These are phyloP conservation scores for Chrysopogon serrulatus DNA, from an alignment of 176 grass and related monocot species.

Conservation along the genomic window DNA sequence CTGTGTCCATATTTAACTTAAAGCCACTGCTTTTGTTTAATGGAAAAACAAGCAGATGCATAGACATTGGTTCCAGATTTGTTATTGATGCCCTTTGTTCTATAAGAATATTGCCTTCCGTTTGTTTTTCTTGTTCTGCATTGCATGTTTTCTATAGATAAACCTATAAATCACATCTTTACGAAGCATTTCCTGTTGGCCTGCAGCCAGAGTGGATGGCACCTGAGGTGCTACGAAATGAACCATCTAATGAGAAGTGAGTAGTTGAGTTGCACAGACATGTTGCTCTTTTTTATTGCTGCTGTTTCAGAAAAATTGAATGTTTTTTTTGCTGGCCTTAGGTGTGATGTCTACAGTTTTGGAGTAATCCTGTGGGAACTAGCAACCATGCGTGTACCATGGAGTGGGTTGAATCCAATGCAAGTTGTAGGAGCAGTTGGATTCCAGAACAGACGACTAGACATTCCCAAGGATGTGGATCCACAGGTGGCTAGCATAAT, in stretches of 20 bases:
- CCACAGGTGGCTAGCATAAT: slow-evolving; percentile 81
- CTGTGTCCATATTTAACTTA: not conserved
- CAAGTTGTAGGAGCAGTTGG: slow-evolving; percentile 98
- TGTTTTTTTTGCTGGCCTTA: slow-evolving; percentile 38
- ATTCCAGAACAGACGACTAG: slow-evolving; percentile 92
- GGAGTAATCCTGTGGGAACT: slow-evolving; percentile 98
- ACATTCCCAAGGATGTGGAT: slow-evolving; percentile 75
- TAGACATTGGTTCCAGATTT: not conserved
- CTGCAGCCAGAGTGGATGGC: slow-evolving; percentile 99
- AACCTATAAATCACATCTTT: not conserved
- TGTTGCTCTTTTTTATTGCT: not conserved
- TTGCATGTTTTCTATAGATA: not conserved
- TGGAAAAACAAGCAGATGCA: not conserved
- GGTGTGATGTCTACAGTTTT: slow-evolving; percentile 97
- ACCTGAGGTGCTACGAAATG: slow-evolving; percentile 92
- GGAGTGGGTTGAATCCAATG: slow-evolving; percentile 96
- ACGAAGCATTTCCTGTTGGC: slow-evolving; percentile 24
- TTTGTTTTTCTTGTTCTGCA: slow-evolving; percentile 20
- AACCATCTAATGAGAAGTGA: slow-evolving; percentile 96
- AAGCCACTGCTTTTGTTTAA: not conserved
- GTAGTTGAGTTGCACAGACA: slow-evolving; percentile 18
- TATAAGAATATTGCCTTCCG: not conserved
- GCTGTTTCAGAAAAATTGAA: not conserved
- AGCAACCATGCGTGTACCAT: slow-evolving; percentile 83
- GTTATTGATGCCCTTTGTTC: not conserved